Evolutionary conservation across 805 yeast species (phyloP).

Genomic region (Komagataella populi): DNA sequence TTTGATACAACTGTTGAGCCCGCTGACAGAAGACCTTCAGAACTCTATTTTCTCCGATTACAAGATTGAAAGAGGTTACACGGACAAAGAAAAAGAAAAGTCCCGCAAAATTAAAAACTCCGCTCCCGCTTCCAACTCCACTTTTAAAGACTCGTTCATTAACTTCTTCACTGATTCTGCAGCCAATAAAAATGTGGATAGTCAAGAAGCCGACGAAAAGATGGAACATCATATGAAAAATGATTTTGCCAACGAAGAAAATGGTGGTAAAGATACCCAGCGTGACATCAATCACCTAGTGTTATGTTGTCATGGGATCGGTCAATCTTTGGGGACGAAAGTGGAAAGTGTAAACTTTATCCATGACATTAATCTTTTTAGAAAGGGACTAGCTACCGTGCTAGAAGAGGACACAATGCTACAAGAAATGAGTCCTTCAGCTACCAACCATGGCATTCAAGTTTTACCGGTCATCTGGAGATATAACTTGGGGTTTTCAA

Average conservation of each 20-base stretch:
- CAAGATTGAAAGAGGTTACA: constrained; percentile 36
- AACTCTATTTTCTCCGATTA: constrained; percentile 30
- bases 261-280: constrained; percentile 26
- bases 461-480: constrained; percentile 91
- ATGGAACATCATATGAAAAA: constrained; percentile 34
- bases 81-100: constrained; percentile 4
- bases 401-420: constrained; percentile 27
- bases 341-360: constrained; percentile 78
- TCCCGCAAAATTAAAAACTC: background rate
- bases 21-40: constrained; percentile 9
- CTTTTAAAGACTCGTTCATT: background rate
- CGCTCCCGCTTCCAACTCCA: too few relatives aligned
- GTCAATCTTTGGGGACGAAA: constrained; percentile 70
- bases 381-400: constrained; percentile 41
- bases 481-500: constrained; percentile 51
- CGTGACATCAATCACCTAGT: constrained; percentile 44
- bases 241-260: constrained; percentile 34
- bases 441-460: constrained; percentile 30
- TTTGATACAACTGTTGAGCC: constrained; percentile 14
- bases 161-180: background rate
- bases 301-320: constrained; percentile 91
- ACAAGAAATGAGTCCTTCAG: constrained; percentile 9
- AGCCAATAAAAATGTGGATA: constrained; percentile 11
- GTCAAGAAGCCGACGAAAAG: constrained; percentile 17
- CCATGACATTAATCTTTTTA: constrained; percentile 61